Conservation (phyloP, 2,329 filamentous ascomycete genomes). For the Podosphaera aphanis region DNA sequence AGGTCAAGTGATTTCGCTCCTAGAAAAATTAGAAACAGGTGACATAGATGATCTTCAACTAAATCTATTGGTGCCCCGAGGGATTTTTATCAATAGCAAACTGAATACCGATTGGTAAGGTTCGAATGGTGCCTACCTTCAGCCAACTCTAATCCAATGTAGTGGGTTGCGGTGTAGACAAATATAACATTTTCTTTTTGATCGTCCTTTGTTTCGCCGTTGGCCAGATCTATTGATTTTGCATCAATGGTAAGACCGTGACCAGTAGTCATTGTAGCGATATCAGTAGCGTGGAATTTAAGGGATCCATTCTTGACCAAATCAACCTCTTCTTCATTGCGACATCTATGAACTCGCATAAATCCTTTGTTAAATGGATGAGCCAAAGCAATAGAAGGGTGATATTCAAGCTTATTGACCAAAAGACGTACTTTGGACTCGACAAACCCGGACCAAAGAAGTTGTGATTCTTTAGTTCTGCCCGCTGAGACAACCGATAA, state of each 20-base stretch:
- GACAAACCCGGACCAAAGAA: constrained; percentile 73
- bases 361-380: constrained; percentile 88
- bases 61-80: not conserved
- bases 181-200: constrained; percentile 13
- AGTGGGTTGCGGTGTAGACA: constrained; percentile 79
- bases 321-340: constrained; percentile 34
- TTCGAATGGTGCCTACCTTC: constrained; percentile 29
- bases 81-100: not conserved
- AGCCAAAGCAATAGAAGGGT: constrained; percentile 57
- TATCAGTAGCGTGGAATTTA: constrained; percentile 26
- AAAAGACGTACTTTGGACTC: constrained; percentile 82
- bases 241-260: constrained; percentile 21
- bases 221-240: constrained; percentile 18
- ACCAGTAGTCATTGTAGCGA: constrained; percentile 14
- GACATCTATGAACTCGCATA: constrained; percentile 54
- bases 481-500: constrained; percentile 68
- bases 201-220: constrained; percentile 19
- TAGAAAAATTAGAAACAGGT: constrained; percentile 19
- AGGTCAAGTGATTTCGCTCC: constrained; percentile 52
- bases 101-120: not conserved
- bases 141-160: constrained; percentile 66
- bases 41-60: constrained; percentile 1
- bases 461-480: constrained; percentile 61
- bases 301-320: constrained; percentile 37
- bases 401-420: constrained; percentile 60